Evolutionary conservation across 257 asterid species (phyloP), one percentile per base, ranked within the genome.

Genomic region (Euphrasia confusa): DNA sequence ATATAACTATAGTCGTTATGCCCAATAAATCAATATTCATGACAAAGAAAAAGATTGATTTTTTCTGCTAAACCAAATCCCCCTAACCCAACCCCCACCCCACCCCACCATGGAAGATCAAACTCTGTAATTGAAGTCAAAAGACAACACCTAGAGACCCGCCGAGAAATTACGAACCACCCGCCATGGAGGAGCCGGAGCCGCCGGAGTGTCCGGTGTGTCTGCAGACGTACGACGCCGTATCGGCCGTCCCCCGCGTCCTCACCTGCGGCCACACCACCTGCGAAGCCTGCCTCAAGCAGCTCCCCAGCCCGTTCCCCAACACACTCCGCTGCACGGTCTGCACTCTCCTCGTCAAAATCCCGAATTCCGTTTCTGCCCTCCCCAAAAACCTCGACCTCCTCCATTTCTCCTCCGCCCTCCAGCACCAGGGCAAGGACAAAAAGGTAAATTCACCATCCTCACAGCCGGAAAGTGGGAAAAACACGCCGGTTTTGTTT

Each of bases 191-290:
- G 44, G 72, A 64, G 66, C 77, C 61, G 72, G 98, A 85, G 80
- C 86, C 81, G 50, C 96, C 97, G 60, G 98, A 92, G 82, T 92
- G 97, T 64, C 95, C 97, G 42, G 98, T 92, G 26, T 92, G 98
- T 66, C 83, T 92, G 37, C 81, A 71, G 70, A 69, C 73, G 10
- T 92, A 83, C 84, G 91, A 79, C 71, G 76, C 79, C 69, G 74
- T 58, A 6, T 64, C 88, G 28, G 37, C 59, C 64, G 49, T 92
- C 73, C 98, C 98, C 0, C 95, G 95, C 17, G 95, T 92, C 58
- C 90, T 92, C 61, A 64, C 86, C 32, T 92, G 98, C 61, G 98
- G 98, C 79, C 98, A 92, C 76, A 81, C 95, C 60, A 77, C 81
- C 74, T 92, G 98, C 56, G 84, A 86, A 47, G 75, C 72, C 68